These are phyloP conservation scores for Irpex sp. DNA, from an alignment of 1,284 basidiomycete genomes.

Conservation along the genomic window DNA sequence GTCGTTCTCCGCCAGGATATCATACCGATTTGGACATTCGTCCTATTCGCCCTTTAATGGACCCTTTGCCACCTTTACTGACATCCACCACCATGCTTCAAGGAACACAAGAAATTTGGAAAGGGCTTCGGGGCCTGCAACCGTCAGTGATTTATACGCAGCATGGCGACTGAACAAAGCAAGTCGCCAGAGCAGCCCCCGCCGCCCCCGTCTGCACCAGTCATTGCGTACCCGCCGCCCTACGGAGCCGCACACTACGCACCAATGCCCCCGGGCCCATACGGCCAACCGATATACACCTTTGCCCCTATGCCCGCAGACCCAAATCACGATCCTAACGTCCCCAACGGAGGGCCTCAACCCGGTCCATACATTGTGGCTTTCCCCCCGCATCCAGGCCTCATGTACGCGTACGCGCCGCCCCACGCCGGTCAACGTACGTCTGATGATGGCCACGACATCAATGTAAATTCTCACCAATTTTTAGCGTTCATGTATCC, in stretches of 20 bases:
- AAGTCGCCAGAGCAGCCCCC: constrained; percentile 25
- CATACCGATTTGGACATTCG: not conserved
- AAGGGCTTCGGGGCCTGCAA: not conserved
- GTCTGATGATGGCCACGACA: constrained; percentile 12
- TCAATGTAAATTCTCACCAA: not conserved
- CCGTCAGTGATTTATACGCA: not conserved
- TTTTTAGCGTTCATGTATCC: constrained; percentile 27
- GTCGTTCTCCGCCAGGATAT: constrained; percentile 23
- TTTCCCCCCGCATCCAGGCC: constrained; percentile 47
- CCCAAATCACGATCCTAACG: constrained; percentile 42
- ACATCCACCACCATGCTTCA: constrained; percentile 1
- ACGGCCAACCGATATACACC: constrained; percentile 44
- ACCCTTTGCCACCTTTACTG: not conserved
- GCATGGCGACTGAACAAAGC: constrained; percentile 28
- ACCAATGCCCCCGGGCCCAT: constrained; percentile 38
- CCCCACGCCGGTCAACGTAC: constrained; percentile 43
- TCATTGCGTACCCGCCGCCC: constrained; percentile 34
- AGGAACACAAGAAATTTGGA: not conserved
- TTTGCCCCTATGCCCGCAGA: constrained; percentile 37
- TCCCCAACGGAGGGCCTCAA: constrained; percentile 34
- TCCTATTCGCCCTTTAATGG: not conserved
- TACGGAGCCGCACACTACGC: constrained; percentile 41
- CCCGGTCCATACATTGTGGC: constrained; percentile 47
- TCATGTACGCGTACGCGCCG: constrained; percentile 59
- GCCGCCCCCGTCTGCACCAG: constrained; percentile 21